phyloP scores from a whole-genome alignment of 176 grass and related monocot species.

The Oryza australiensis region DNA sequence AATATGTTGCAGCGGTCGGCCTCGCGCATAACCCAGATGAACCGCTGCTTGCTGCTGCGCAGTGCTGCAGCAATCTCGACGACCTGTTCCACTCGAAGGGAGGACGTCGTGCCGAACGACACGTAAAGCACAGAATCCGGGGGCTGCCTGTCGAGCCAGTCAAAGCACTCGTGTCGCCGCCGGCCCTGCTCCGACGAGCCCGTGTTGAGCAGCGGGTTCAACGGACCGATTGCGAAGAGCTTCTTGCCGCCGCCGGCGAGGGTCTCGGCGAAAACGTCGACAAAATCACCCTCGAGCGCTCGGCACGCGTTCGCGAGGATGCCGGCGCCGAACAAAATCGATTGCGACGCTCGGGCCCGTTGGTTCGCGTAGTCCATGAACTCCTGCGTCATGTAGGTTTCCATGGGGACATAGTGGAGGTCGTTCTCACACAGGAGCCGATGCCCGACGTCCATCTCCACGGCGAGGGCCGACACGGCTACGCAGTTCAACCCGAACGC shows the following conservation, averaged over 20 bases:
- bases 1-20: constrained; percentile 34
- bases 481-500: constrained; percentile 39
- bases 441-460: neutral
- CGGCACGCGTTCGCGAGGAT: constrained; percentile 24
- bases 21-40: constrained; percentile 68
- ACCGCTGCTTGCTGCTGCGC: constrained; percentile 36
- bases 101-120: constrained; percentile 46
- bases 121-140: constrained; percentile 52
- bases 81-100: constrained; percentile 33
- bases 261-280: constrained; percentile 27
- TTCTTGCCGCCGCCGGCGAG: constrained; percentile 12
- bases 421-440: constrained; percentile 9
- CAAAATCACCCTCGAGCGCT: constrained; percentile 32
- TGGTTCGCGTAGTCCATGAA: neutral
- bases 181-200: neutral
- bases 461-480: constrained; percentile 22
- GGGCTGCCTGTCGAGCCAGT: constrained; percentile 50
- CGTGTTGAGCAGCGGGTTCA: constrained; percentile 26
- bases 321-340: neutral
- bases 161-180: constrained; percentile 30
- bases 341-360: neutral
- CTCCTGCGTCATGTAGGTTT: neutral
- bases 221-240: constrained; percentile 44
- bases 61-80: constrained; percentile 34
- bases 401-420: neutral